Evolutionary conservation across 148 eudicot genomes (phyloP).

Genomic region (Persicaria tinctoria): DNA sequence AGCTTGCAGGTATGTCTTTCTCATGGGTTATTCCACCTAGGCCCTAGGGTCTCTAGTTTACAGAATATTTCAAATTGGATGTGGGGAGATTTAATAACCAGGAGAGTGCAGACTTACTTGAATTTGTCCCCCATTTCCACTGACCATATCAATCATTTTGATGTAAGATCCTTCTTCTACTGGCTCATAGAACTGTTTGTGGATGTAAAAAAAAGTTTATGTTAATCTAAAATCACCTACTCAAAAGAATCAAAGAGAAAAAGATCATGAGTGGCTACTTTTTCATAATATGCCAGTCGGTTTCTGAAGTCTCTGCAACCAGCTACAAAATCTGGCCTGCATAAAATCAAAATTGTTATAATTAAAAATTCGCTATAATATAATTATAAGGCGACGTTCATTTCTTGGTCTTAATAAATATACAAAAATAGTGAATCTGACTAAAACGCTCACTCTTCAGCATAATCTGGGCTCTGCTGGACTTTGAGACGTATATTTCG

Average conservation of each 20-base stretch:
- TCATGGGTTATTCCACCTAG: neutral
- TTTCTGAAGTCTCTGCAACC: slow-evolving; percentile 88
- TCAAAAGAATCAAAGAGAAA: slow-evolving; percentile 13
- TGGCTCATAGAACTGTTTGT: slow-evolving; percentile 76
- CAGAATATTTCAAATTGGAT: neutral
- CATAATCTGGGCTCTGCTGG: slow-evolving; percentile 99
- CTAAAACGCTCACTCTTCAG: slow-evolving; percentile 66
- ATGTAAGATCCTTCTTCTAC: slow-evolving; percentile 98
- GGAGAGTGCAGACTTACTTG: slow-evolving; percentile 46
- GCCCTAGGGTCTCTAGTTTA: neutral
- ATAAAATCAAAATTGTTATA: neutral
- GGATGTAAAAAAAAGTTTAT: neutral
- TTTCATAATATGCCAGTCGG: slow-evolving; percentile 85
- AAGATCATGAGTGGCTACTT: slow-evolving; percentile 35
- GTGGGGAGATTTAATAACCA: neutral
- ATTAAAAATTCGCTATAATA: neutral
- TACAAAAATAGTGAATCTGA: neutral
- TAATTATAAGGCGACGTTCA: neutral
- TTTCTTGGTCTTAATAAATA: slow-evolving; percentile 1
- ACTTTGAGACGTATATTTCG: slow-evolving; percentile 95
- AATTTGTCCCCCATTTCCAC: slow-evolving; percentile 96
- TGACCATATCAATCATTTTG: slow-evolving; percentile 95
- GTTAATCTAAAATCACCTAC: neutral
- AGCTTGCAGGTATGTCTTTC: neutral
- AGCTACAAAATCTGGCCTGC: slow-evolving; percentile 97